These are phyloP conservation scores for Smallanthus sonchifolius DNA, from an alignment of 129 eudicot species.

Conservation along the genomic window DNA sequence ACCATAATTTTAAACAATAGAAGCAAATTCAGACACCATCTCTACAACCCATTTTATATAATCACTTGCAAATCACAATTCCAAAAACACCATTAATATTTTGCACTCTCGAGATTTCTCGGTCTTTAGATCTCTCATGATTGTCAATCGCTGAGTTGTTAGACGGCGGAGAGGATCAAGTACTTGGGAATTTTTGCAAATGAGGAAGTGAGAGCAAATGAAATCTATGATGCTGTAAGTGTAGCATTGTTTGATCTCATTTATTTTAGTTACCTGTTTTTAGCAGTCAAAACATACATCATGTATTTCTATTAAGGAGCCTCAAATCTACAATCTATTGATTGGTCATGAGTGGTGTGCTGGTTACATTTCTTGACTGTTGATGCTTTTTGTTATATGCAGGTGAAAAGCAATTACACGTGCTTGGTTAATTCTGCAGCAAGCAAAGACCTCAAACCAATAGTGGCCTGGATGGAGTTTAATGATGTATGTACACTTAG, in stretches of 20 bases:
- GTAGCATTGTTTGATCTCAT: background rate
- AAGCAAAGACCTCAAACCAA: conserved; percentile 49
- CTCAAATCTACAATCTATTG: background rate
- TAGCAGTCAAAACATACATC: background rate
- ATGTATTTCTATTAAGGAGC: background rate
- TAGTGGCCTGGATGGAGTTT: conserved; percentile 83
- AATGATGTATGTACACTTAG: conserved; percentile 48
- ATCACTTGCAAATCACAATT: background rate
- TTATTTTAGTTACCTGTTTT: background rate
- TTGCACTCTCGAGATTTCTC: background rate
- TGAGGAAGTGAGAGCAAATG: conserved; percentile 83
- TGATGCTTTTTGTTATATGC: conserved; percentile 21
- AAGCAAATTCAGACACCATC: background rate
- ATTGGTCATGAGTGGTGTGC: background rate
- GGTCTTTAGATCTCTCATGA: background rate
- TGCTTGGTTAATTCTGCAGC: conserved; percentile 70
- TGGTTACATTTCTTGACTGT: conserved; percentile 1
- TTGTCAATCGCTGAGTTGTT: background rate
- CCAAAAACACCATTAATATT: background rate
- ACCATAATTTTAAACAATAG: background rate
- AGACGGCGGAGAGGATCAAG: conserved; percentile 99
- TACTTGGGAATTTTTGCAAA: conserved; percentile 81
- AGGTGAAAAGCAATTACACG: conserved; percentile 78
- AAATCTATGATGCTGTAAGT: conserved; percentile 70
- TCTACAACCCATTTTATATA: background rate